Evolutionary conservation across 2,329 filamentous ascomycete species (phyloP).

Genomic region (Epichloe uncinata): DNA sequence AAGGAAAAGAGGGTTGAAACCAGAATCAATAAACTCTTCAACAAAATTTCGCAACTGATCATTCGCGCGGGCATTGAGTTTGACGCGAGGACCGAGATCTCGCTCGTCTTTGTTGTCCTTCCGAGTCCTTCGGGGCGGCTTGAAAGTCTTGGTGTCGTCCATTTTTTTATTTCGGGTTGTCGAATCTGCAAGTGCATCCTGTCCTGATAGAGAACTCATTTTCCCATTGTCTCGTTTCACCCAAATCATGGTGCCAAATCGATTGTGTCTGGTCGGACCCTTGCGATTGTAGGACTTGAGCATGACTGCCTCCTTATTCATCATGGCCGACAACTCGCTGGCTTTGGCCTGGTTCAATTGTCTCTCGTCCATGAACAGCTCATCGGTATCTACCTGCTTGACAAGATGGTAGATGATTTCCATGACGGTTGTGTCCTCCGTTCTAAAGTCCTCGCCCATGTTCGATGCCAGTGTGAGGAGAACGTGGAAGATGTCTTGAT

Average conservation of each 20-base stretch:
- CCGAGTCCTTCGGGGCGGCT: conserved; percentile 55
- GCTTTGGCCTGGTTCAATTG: conserved; percentile 56
- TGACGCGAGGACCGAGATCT: conserved; percentile 62
- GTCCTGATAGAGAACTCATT: conserved; percentile 75
- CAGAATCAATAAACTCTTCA: conserved; percentile 85
- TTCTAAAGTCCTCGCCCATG: conserved; percentile 84
- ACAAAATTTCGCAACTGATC: conserved; percentile 69
- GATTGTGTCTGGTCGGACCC: conserved; percentile 76
- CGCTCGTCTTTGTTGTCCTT: conserved; percentile 51
- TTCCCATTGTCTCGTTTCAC: conserved; percentile 77
- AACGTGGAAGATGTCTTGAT: conserved; percentile 79
- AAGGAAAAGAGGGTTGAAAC: conserved; percentile 83
- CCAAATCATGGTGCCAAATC: conserved; percentile 97
- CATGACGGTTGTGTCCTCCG: conserved; percentile 78
- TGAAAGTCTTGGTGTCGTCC: conserved; percentile 82
- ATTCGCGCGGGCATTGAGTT: conserved; percentile 61
- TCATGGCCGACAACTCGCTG: conserved; percentile 58
- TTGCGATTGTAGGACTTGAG: conserved; percentile 61
- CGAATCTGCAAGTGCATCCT: conserved; percentile 65
- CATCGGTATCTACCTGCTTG: conserved; percentile 74
- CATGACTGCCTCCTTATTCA: conserved; percentile 78
- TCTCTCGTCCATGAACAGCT: conserved; percentile 72
- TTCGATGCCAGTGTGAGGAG: conserved; percentile 81
- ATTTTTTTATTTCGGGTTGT: conserved; percentile 70
- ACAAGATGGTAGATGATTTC: conserved; percentile 88